Evolutionary conservation across 768 basidiomycete species (phyloP).

Genomic region (Macrolepiota fuliginosa): DNA sequence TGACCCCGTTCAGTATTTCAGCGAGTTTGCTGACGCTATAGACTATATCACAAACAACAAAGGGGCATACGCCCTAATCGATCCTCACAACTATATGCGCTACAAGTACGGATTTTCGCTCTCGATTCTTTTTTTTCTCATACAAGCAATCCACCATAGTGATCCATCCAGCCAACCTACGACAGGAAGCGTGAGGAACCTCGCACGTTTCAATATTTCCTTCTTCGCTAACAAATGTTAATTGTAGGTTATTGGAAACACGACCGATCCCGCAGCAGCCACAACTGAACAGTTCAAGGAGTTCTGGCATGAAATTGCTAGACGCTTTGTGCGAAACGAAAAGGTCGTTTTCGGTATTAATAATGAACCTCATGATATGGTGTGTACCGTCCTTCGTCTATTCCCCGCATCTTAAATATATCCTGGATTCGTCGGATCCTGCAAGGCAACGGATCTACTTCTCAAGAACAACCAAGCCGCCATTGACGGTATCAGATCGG

Average conservation of each 20-base stretch:
- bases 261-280: constrained; percentile 41
- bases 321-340: constrained; percentile 36
- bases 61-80: constrained; percentile 40
- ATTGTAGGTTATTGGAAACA: constrained; percentile 43
- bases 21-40: constrained; percentile 39
- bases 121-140: not conserved
- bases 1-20: constrained; percentile 33
- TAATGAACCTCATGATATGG: constrained; percentile 48
- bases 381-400: constrained; percentile 10
- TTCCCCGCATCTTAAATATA: not conserved
- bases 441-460: constrained; percentile 37
- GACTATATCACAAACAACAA: constrained; percentile 40
- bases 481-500: constrained; percentile 38
- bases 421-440: not conserved
- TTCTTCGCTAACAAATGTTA: not conserved
- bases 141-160: constrained; percentile 17
- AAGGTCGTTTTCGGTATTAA: constrained; percentile 46
- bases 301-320: constrained; percentile 42
- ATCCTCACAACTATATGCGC: constrained; percentile 49
- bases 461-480: constrained; percentile 42
- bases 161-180: constrained; percentile 43
- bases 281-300: constrained; percentile 40
- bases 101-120: constrained; percentile 32
- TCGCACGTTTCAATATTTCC: not conserved
- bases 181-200: constrained; percentile 36